phyloP scores from a whole-genome alignment of 2,329 filamentous ascomycete species.

The Pseudogymnoascus sp. region DNA sequence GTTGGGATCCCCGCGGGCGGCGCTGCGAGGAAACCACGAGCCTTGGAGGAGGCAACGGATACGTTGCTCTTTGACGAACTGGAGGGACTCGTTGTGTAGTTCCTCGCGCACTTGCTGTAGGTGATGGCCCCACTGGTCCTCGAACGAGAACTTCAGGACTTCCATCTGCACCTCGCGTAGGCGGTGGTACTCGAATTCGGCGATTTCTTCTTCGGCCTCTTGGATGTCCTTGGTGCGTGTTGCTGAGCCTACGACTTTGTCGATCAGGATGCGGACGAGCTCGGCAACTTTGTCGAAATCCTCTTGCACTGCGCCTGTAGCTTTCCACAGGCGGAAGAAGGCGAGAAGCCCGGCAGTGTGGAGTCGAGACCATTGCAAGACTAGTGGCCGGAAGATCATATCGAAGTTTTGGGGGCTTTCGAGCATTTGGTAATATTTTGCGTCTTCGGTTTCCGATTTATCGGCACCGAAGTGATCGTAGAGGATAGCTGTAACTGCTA shows the following conservation, averaged over 20 bases:
- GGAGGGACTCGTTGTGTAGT: conserved; percentile 79
- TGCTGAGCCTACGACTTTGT: conserved; percentile 79
- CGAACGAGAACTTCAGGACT: conserved; percentile 79
- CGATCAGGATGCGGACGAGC: conserved; percentile 78
- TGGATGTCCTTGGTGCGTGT: conserved; percentile 72
- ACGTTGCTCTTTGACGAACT: conserved; percentile 95
- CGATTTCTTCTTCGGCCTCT: conserved; percentile 82
- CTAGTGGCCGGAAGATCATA: conserved; percentile 73
- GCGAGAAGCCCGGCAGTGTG: conserved; percentile 79
- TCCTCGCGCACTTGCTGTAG: conserved; percentile 85
- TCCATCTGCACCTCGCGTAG: conserved; percentile 90
- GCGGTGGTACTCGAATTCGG: conserved; percentile 69
- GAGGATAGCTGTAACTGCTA: conserved; percentile 78
- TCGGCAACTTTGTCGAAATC: conserved; percentile 94
- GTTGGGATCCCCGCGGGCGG: conserved; percentile 31
- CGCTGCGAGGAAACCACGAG: conserved; percentile 63
- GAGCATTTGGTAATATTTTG: conserved; percentile 63
- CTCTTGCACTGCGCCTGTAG: conserved; percentile 70
- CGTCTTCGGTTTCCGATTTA: conserved; percentile 69
- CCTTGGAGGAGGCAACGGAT: conserved; percentile 83
- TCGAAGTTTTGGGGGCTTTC: conserved; percentile 75
- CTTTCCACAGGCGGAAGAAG: conserved; percentile 89
- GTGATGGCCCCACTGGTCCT: conserved; percentile 89
- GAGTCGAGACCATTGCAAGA: conserved; percentile 87
- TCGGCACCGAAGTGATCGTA: conserved; percentile 97